Evolutionary conservation across 352 stramenopile species (phyloP).

Genomic region (Phytophthora litchii): DNA sequence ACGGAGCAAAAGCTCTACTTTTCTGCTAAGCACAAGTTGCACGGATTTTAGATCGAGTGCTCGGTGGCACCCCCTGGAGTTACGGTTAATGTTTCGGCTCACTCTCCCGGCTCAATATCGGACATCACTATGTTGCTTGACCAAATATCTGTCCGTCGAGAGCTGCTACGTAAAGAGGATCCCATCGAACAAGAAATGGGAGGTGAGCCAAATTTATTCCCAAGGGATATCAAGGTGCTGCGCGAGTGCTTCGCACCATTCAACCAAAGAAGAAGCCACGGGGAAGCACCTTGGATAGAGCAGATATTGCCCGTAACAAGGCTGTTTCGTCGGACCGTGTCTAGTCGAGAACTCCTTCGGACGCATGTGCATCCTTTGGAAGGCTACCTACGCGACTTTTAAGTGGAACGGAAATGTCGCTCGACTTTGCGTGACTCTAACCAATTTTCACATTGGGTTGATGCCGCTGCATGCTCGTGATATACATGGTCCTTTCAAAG

Average conservation of each 20-base stretch:
- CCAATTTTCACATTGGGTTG: not conserved
- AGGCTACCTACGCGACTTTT: not conserved
- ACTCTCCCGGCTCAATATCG: conserved; percentile 11
- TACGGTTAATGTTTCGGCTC: conserved; percentile 9
- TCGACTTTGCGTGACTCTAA: not conserved
- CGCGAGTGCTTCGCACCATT: not conserved
- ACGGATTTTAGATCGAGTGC: conserved; percentile 29
- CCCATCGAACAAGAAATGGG: conserved; percentile 1
- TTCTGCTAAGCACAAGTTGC: conserved; percentile 25
- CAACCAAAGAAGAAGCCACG: conserved; percentile 1
- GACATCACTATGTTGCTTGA: conserved; percentile 27
- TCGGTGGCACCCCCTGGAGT: conserved; percentile 8
- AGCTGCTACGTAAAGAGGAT: conserved; percentile 6
- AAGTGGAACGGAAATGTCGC: not conserved
- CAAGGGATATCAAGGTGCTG: not conserved
- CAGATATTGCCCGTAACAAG: not conserved
- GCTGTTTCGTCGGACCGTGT: too few species aligned
- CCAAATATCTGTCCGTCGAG: conserved; percentile 6
- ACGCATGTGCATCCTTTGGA: not conserved
- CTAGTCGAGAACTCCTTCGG: too few species aligned
- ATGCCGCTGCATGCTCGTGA: not conserved
- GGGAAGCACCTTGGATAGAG: not conserved
- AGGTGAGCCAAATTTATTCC: conserved; percentile 9
- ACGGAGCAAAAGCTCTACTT: too few species aligned
- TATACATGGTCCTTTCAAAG: too few species aligned